Percentiles rank a stretch among this genome's conserved stretches.
phyloP scores from a whole-genome alignment of 148 eudicot species.

The Arctostaphylos glauca region DNA sequence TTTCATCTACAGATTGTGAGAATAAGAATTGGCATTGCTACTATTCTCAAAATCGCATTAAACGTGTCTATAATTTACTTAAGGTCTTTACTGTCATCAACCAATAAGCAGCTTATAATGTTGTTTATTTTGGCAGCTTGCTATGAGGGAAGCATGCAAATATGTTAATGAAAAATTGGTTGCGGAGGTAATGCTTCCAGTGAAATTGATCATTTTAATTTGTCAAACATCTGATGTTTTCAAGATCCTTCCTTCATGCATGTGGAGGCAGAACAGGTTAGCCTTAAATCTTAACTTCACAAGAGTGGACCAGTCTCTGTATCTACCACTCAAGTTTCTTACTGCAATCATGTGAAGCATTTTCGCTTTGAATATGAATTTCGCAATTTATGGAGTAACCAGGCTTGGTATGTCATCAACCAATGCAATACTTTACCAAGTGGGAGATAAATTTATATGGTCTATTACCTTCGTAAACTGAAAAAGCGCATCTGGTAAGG shows the following conservation, averaged over 20 bases:
- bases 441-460: background rate
- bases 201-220: background rate
- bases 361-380: background rate
- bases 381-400: too few relatives aligned
- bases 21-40: background rate
- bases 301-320: too few relatives aligned
- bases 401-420: too few relatives aligned
- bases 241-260: too few relatives aligned
- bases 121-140: constrained; percentile 58
- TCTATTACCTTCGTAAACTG: too few relatives aligned
- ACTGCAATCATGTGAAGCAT: background rate
- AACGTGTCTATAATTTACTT: background rate
- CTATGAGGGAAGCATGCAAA: constrained; percentile 99
- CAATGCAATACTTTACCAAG: too few relatives aligned
- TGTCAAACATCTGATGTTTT: too few relatives aligned
- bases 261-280: too few relatives aligned
- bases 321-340: background rate
- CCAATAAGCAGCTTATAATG: background rate
- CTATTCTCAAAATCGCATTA: background rate
- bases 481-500: too few relatives aligned
- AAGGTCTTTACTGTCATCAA: background rate
- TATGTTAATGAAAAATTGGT: constrained; percentile 92
- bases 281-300: too few relatives aligned
- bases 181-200: constrained; percentile 54
- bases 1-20: background rate